Conservation (phyloP, 441 rosid species). For the Jatropha multifida region DNA sequence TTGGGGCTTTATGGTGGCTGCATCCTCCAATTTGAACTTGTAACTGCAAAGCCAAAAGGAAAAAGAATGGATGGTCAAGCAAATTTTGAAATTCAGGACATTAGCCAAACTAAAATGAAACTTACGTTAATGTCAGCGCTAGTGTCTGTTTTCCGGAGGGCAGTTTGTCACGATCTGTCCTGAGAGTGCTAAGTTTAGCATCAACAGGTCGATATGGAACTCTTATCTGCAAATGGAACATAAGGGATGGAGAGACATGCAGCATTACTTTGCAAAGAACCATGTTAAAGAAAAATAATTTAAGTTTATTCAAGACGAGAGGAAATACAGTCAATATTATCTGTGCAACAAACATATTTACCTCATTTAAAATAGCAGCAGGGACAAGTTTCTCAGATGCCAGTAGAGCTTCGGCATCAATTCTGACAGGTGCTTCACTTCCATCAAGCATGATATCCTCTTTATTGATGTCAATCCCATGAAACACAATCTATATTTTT, state of each 20-base stretch:
- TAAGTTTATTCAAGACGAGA: slow-evolving; percentile 9
- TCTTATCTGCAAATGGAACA: slow-evolving; percentile 55
- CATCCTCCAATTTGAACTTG: slow-evolving; percentile 94
- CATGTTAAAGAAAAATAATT: slow-evolving; percentile 14
- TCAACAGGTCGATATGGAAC: slow-evolving; percentile 88
- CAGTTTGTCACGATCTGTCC: slow-evolving; percentile 71
- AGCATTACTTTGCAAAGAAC: slow-evolving; percentile 14
- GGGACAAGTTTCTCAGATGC: slow-evolving; percentile 81
- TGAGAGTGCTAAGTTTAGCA: slow-evolving; percentile 69
- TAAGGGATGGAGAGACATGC: slow-evolving; percentile 8
- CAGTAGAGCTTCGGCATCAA: slow-evolving; percentile 75
- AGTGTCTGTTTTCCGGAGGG: slow-evolving; percentile 93
- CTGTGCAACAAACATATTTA: slow-evolving; percentile 22
- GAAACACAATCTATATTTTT: slow-evolving; percentile 60
- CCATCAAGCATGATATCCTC: slow-evolving; percentile 90
- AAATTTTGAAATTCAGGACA: slow-evolving; percentile 17
- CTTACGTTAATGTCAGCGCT: slow-evolving; percentile 86
- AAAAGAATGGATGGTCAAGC: slow-evolving; percentile 8
- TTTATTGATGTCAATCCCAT: slow-evolving; percentile 75
- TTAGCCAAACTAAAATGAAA: slow-evolving; percentile 20
- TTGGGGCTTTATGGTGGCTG: slow-evolving; percentile 80
- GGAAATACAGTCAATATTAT: slow-evolving; percentile 16
- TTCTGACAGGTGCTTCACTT: slow-evolving; percentile 91
- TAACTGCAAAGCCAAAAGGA: slow-evolving; percentile 55
- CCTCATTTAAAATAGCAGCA: slow-evolving; percentile 78